A percentile compares a stretch with the other conserved stretches of the same genome.
Evolutionary conservation across 2,329 filamentous ascomycete species (phyloP).

Genomic region (Endothia cerciana): DNA sequence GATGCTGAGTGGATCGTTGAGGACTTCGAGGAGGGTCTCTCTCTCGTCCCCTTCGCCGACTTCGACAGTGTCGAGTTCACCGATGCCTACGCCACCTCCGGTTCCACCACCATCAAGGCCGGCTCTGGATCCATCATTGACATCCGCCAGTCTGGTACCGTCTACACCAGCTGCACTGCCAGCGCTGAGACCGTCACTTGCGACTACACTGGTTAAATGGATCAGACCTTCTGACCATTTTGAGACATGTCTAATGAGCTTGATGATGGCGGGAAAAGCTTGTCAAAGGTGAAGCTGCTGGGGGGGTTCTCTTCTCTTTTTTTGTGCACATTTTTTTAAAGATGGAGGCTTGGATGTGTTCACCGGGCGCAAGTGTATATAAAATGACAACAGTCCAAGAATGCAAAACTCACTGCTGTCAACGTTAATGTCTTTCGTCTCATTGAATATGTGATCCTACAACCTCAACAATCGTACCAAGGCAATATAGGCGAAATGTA

Average conservation of each 20-base stretch:
- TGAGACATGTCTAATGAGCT: not conserved
- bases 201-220: slow-evolving; percentile 45
- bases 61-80: slow-evolving; percentile 52
- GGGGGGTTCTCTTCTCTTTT: slow-evolving; percentile 4
- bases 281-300: not conserved
- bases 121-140: slow-evolving; percentile 65
- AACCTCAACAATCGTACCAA: not conserved
- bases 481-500: too few species aligned
- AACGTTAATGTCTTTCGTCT: not conserved
- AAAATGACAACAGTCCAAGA: slow-evolving; percentile 6
- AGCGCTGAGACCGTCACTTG: slow-evolving; percentile 30
- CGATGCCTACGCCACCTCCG: slow-evolving; percentile 39
- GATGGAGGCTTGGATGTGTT: slow-evolving; percentile 13
- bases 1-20: slow-evolving; percentile 68
- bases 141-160: slow-evolving; percentile 67
- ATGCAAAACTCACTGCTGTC: slow-evolving; percentile 12
- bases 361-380: slow-evolving; percentile 6
- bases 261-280: slow-evolving; percentile 3
- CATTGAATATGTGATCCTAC: not conserved
- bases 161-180: slow-evolving; percentile 44
- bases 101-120: slow-evolving; percentile 39
- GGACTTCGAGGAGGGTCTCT: slow-evolving; percentile 46
- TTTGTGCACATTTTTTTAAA: slow-evolving; percentile 1
- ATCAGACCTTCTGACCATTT: not conserved
- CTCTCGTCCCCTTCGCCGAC: slow-evolving; percentile 49